Percentiles rank a stretch among this genome's conserved stretches.
phyloP scores from a whole-genome alignment of 2,329 filamentous ascomycete genomes.

The Alternaria panax region DNA sequence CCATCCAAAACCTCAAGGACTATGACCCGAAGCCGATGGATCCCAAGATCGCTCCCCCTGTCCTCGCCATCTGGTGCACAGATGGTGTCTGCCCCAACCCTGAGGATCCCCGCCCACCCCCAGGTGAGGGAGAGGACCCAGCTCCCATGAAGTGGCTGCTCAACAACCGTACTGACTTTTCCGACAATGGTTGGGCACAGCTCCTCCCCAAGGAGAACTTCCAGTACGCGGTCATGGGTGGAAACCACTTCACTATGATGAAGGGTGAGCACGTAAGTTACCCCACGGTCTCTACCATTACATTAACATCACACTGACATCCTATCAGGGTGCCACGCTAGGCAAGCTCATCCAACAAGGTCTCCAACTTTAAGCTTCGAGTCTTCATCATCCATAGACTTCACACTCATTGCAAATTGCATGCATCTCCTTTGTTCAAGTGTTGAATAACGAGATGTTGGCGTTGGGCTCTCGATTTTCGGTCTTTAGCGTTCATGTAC shows the following conservation, averaged over 20 bases:
- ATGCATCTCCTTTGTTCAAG: conserved; percentile 47
- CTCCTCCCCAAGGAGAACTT: conserved; percentile 69
- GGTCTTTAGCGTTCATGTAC: conserved; percentile 16
- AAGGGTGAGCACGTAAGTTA: conserved; percentile 62
- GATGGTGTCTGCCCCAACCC: conserved; percentile 75
- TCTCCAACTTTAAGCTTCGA: conserved; percentile 40
- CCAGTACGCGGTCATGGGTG: conserved; percentile 70
- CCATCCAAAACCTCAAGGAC: conserved; percentile 71
- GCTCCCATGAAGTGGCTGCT: conserved; percentile 70
- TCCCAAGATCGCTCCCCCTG: conserved; percentile 65
- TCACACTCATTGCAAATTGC: conserved; percentile 27
- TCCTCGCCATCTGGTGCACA: conserved; percentile 73
- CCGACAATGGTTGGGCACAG: conserved; percentile 73
- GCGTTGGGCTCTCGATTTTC: conserved; percentile 28
- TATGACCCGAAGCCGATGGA: conserved; percentile 72
- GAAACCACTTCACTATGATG: conserved; percentile 82
- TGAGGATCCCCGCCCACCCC: conserved; percentile 69
- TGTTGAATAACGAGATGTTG: conserved; percentile 43
- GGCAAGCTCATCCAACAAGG: conserved; percentile 56
- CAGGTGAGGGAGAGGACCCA: conserved; percentile 64
- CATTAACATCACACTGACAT: conserved; percentile 34
- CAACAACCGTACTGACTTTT: conserved; percentile 76
- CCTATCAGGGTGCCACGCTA: conserved; percentile 46
- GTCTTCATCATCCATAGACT: conserved; percentile 17
- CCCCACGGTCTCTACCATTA: neutral